Conservation (phyloP, 73 alveolate genomes). For the Strombidium stylifer region DNA sequence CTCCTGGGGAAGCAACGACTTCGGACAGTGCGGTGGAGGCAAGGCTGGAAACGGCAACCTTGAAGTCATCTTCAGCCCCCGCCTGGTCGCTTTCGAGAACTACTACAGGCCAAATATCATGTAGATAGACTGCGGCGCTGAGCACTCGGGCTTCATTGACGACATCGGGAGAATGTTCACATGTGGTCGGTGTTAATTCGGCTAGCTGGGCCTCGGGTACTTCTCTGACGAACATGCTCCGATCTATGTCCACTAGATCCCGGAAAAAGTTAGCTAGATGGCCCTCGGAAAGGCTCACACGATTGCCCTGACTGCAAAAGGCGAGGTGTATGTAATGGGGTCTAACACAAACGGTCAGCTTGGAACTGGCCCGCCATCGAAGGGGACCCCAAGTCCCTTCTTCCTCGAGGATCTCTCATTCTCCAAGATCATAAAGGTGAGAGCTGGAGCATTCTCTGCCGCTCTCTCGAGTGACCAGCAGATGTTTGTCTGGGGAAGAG, state of each 20-base stretch:
- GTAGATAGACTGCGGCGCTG: conserved; percentile 55
- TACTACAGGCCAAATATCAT: background rate
- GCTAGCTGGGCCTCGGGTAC: conserved; percentile 41
- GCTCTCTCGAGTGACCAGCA: conserved; percentile 37
- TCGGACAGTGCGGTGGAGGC: conserved; percentile 52
- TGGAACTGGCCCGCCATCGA: conserved; percentile 60
- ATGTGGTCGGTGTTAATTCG: conserved; percentile 31
- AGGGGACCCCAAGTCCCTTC: conserved; percentile 21
- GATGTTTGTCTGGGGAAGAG: conserved; percentile 64
- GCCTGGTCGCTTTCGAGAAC: background rate
- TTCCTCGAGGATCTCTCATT: conserved; percentile 43
- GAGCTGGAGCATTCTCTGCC: conserved; percentile 65
- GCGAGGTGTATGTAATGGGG: conserved; percentile 68
- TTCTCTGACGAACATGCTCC: background rate
- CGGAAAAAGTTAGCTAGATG: background rate
- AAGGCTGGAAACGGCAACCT: background rate
- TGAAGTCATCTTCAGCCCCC: conserved; percentile 20
- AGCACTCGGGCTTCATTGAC: conserved; percentile 40
- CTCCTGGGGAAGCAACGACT: background rate
- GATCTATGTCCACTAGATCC: background rate
- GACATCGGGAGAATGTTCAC: conserved; percentile 28
- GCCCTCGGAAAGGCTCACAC: background rate
- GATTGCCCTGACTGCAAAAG: conserved; percentile 5
- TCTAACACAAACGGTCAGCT: conserved; percentile 63
- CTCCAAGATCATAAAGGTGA: conserved; percentile 36